Evolutionary conservation across 345 rosid species (phyloP).

Genomic region (Salix caprea): DNA sequence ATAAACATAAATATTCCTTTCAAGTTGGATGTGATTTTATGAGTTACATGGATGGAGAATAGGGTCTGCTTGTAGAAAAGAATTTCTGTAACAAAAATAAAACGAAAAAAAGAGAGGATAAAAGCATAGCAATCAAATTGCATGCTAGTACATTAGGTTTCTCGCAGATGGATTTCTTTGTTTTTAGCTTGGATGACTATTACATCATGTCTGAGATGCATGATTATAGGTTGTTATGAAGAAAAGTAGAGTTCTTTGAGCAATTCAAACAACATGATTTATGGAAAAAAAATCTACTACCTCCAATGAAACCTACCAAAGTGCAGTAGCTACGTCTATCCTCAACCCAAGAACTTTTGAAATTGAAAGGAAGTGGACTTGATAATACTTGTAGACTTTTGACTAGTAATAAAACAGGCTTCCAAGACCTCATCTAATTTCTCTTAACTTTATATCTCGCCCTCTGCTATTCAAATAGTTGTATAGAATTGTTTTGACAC

Average conservation of each 20-base stretch:
- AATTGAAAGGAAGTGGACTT: background rate
- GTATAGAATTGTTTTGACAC: background rate
- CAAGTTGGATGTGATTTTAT: background rate
- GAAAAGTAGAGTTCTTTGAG: background rate
- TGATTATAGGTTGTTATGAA: background rate
- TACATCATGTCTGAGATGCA: background rate
- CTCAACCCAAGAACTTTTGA: background rate
- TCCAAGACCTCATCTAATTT: background rate
- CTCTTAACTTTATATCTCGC: background rate
- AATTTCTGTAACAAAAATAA: background rate
- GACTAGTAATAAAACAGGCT: background rate
- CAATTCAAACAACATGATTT: background rate
- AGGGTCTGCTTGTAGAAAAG: background rate
- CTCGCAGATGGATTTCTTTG: background rate
- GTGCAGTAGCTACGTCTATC: background rate
- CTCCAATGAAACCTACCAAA: background rate
- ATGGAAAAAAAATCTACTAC: background rate
- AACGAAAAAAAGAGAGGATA: no score
- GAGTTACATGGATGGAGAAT: background rate
- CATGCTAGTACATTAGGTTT: background rate
- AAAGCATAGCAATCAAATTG: background rate
- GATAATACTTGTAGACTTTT: background rate
- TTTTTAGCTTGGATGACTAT: background rate
- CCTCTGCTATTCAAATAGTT: background rate
- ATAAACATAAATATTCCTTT: background rate